A percentile compares a stretch with the other conserved stretches of the same genome.
These are phyloP conservation scores for Penicillium egyptiacum DNA, from an alignment of 495 filamentous ascomycete species.

Conservation along the genomic window DNA sequence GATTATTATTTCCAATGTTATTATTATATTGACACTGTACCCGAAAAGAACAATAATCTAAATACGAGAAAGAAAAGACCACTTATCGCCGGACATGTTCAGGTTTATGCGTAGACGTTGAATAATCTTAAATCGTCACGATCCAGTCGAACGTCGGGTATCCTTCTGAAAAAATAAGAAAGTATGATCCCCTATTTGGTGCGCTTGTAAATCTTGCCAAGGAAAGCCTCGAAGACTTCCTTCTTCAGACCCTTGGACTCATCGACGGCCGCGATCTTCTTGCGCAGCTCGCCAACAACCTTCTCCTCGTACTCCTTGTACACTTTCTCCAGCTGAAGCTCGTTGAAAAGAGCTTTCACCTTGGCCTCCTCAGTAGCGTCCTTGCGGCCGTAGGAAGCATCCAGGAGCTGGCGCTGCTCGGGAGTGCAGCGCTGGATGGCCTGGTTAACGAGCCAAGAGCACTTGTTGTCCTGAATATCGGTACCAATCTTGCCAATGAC, in stretches of 20 bases:
- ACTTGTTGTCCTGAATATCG: constrained; percentile 99
- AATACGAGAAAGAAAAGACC: not conserved
- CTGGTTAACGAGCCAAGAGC: constrained; percentile 95
- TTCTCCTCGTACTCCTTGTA: constrained; percentile 90
- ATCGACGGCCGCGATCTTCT: constrained; percentile 75
- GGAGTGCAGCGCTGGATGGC: constrained; percentile 73
- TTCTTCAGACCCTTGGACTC: constrained; percentile 85
- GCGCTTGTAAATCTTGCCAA: constrained; percentile 95
- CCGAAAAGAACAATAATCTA: not conserved
- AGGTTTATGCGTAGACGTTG: not conserved
- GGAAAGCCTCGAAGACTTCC: constrained; percentile 84
- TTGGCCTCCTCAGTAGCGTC: constrained; percentile 72
- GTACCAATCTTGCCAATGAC: constrained; percentile 99
- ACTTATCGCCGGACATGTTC: constrained; percentile 3
- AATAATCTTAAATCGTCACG: not conserved
- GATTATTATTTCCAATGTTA: not conserved
- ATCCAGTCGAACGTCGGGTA: constrained; percentile 17
- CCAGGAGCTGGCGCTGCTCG: constrained; percentile 76
- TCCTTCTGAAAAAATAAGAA: constrained; percentile 12
- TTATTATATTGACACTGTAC: not conserved
- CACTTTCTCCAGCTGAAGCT: constrained; percentile 74
- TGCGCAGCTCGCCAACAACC: constrained; percentile 68
- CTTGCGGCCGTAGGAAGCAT: constrained; percentile 89
- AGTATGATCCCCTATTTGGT: constrained; percentile 63
- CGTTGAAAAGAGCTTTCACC: constrained; percentile 84